Conservation (phyloP, 2,329 filamentous ascomycete genomes). For the Gnomoniopsis sp. region DNA sequence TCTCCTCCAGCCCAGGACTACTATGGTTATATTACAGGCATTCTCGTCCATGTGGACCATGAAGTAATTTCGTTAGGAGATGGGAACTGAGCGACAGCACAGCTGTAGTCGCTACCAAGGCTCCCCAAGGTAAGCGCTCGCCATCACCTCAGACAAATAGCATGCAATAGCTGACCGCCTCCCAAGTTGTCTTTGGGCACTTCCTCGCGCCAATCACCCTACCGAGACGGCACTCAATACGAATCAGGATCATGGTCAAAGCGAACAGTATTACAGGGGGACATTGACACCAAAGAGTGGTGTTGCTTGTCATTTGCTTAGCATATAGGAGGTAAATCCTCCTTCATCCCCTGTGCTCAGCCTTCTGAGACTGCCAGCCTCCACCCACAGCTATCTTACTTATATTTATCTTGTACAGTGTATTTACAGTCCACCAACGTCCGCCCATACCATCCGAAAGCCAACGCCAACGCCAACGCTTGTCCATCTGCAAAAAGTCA, state of each 20-base stretch:
- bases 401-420: conserved; percentile 5
- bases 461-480: conserved; percentile 16
- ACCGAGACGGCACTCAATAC: not conserved
- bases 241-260: not conserved
- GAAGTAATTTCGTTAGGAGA: not conserved
- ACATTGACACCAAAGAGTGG: not conserved
- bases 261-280: too few relatives aligned
- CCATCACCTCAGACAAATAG: not conserved
- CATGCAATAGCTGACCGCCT: not conserved
- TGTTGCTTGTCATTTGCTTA: conserved; percentile 2
- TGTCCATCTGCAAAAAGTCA: conserved; percentile 8
- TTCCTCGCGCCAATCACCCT: too few relatives aligned
- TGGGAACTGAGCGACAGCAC: not conserved
- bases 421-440: conserved; percentile 2
- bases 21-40: not conserved
- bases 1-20: not conserved
- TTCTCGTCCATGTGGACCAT: not conserved
- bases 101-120: not conserved
- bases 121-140: conserved; percentile 4
- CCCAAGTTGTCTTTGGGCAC: not conserved
- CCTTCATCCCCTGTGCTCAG: not conserved
- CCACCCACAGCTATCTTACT: conserved; percentile 1
- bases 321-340: not conserved
- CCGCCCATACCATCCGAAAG: conserved; percentile 5
- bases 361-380: not conserved